A percentile compares a stretch with the other conserved stretches of the same genome.
Evolutionary conservation across 306 rosid species (phyloP).

Genomic region (Medicago lupulina): DNA sequence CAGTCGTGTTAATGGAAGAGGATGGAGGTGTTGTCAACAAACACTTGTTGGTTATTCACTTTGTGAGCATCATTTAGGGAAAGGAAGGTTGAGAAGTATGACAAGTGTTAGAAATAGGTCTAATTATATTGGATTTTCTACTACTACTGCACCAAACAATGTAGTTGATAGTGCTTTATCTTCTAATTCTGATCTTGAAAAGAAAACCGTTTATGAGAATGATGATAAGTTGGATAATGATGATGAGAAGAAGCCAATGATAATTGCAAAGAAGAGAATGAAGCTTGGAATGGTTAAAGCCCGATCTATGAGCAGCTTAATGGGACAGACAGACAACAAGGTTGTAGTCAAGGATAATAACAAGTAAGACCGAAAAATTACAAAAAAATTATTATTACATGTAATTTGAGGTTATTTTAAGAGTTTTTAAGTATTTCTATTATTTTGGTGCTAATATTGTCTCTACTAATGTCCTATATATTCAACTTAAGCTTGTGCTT

Average conservation of each 20-base stretch:
- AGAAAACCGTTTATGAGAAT: conserved; percentile 7
- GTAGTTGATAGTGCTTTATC: neutral
- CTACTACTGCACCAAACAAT: conserved; percentile 29
- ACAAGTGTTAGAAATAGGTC: conserved; percentile 75
- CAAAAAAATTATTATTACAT: neutral
- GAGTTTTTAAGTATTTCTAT: conserved; percentile 6
- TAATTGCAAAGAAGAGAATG: conserved; percentile 49
- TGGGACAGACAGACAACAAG: conserved; percentile 60
- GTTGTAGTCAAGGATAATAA: conserved; percentile 32
- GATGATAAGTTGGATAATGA: neutral
- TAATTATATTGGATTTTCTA: neutral
- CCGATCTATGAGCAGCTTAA: conserved; percentile 83
- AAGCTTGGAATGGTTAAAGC: conserved; percentile 88
- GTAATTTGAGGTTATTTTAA: conserved; percentile 24
- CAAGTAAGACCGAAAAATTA: conserved; percentile 38
- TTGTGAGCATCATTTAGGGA: conserved; percentile 96
- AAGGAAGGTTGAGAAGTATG: conserved; percentile 89
- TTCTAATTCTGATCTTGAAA: conserved; percentile 36
- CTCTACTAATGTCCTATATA: conserved; percentile 8
- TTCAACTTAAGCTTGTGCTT: conserved; percentile 24
- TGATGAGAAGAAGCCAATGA: conserved; percentile 37
- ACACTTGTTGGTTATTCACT: conserved; percentile 97
- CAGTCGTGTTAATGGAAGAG: conserved; percentile 99
- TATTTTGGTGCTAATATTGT: conserved; percentile 34
- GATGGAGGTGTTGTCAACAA: conserved; percentile 95